Conservation (phyloP, 345 rosid genomes). For the Eucalyptus urophylla region DNA sequence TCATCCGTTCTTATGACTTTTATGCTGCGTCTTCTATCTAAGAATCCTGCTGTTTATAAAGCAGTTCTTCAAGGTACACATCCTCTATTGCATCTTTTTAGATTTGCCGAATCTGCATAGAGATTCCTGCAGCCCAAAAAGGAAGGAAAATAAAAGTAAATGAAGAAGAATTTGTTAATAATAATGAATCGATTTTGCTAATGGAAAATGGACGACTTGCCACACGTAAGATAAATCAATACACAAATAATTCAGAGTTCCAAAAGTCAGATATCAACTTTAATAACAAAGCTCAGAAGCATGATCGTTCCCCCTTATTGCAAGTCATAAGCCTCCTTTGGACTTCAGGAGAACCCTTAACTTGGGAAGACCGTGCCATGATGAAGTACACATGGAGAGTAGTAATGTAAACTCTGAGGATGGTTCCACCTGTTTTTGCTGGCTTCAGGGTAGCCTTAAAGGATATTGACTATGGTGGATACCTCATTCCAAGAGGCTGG, state of each 20-base stretch:
- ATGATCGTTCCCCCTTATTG: neutral
- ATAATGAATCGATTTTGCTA: too few relatives aligned
- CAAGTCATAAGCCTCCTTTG: neutral
- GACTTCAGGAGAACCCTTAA: constrained; percentile 17
- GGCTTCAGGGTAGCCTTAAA: too few relatives aligned
- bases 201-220: too few relatives aligned
- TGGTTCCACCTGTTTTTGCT: too few relatives aligned
- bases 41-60: constrained; percentile 14
- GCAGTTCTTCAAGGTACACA: constrained; percentile 35
- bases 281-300: too few relatives aligned
- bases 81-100: neutral
- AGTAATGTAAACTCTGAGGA: constrained; percentile 27
- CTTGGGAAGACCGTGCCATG: constrained; percentile 41
- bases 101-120: neutral
- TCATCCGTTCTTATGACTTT: neutral
- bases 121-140: neutral
- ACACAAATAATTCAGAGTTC: too few relatives aligned
- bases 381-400: constrained; percentile 62
- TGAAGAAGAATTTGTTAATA: neutral
- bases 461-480: constrained; percentile 13
- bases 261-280: too few relatives aligned
- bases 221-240: too few relatives aligned
- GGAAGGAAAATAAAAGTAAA: neutral
- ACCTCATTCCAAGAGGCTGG: too few relatives aligned
- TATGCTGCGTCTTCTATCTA: neutral